Base-by-base conservation (phyloP, 1,284 basidiomycete genomes). In the Gomphus bonarii region DNA sequence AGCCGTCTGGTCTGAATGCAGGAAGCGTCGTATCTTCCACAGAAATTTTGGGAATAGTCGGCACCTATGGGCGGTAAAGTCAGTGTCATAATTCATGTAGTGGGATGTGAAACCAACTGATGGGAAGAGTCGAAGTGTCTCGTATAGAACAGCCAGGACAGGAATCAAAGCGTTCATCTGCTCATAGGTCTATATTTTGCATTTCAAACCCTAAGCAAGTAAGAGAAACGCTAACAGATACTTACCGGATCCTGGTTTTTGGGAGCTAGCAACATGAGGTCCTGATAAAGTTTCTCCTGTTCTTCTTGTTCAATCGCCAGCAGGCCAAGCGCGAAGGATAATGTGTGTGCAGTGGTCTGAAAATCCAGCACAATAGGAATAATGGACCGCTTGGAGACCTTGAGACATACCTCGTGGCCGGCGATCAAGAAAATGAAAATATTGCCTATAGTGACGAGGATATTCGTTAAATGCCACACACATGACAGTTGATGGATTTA, bases 111-210 rank as follows among this genome's bases (percentile, higher is more conserved):
- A 54, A 69, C 75, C 63, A 50, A 82, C 81, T 9, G 80, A 73
- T 47, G 82, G 79, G 63, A 78, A 82, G 62, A 84, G 67, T 18
- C 83, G 73, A 10, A 85, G 68, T 0, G 80, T 77, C 66, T 86
- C 83, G 64, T 82, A 73, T 58, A 81, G 70, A 1, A 80, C 76
- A 75, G 75, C 76, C 63, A 75, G 67, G 2, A 71, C 71, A 49
- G 73, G 69, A 12, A 70, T 73, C n/a, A 83, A 68, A 33, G 67
- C 59, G 28, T 71, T 64, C 69, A 80, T 75, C 49, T 82, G 78
- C 58, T 78, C 74, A 61, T 82, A 84, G 1, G 70, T 70, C 79
- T 79, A 60, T 12, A 22, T 30, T 18, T 38, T 6, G 33, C 9
- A 18, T 44, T 36, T 18, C 25, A 50, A 50, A 38, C 8, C 2